Base-by-base conservation (phyloP, 2,329 filamentous ascomycete species). In the Verticillium alfalfae region DNA sequence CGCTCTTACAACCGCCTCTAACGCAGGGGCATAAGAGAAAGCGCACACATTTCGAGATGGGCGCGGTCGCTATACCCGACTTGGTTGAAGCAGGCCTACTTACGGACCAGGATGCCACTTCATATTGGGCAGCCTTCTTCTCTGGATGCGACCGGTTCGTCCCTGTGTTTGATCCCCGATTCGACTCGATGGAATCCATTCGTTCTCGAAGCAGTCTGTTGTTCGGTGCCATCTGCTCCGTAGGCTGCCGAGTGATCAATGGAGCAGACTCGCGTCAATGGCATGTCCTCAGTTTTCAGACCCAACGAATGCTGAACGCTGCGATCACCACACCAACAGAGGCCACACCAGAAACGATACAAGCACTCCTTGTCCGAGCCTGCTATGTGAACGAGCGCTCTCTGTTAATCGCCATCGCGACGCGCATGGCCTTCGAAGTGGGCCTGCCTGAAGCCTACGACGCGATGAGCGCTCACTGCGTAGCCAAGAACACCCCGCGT, bases 321-420 rank as follows among this genome's bases (percentile, higher is more conserved):
- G 70, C 70, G 2, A 62, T 75, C 2, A 65, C 66, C 2, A 62
- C 64, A 5, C 66, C 68, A 1, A 56, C 38, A 2, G 62, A 57
- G 34, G 74, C 74, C 13, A 74, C 71, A 8, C 60, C 84, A 0
- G 83, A 85, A 62, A 80, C 78, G 0, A 70, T 85, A 0, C 82
- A 85, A 61, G 81, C 82, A 3, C 71, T 85, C 7, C 69, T 84
- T 0, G 71, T 84, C 1, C 75, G 81, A 57, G 81, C 81, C 0
- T 81, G 80, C 60, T 85, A 84, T 63, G 79, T 79, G 0, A 75
- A 83, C 4, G 82, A 84, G 59, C 75, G 81, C 0, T 81, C 79
- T 8, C 67, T 84, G 1, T 70, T 85, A 0, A 71, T 82, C 2
- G 79, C 81, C 0, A 75, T 82, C 54, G 82, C 82, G 1, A 75